phyloP scores from a whole-genome alignment of 495 filamentous ascomycete species.

The Achaetomiella virescens region DNA sequence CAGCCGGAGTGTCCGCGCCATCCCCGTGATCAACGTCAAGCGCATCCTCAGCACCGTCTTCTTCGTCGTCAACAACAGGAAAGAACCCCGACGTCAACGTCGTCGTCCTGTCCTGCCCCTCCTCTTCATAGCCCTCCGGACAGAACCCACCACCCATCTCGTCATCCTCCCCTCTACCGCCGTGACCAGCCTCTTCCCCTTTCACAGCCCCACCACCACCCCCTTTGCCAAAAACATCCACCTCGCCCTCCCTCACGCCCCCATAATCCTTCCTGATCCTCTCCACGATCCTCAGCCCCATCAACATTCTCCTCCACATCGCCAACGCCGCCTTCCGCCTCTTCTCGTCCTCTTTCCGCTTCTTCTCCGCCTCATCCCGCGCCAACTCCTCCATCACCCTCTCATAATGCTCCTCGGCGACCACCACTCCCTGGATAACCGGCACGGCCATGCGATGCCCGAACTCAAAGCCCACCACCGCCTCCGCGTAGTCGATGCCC shows the following conservation, averaged over 20 bases:
- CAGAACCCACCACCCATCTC: conserved; percentile 53
- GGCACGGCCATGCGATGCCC: conserved; percentile 87
- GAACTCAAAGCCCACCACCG: conserved; percentile 96
- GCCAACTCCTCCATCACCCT: conserved; percentile 73
- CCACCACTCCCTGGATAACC: conserved; percentile 81
- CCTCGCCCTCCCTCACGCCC: conserved; percentile 33
- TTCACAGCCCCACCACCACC: conserved; percentile 12
- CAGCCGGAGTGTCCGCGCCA: neutral
- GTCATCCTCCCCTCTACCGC: conserved; percentile 27
- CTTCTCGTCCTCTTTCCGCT: conserved; percentile 75
- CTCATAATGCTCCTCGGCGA: conserved; percentile 72
- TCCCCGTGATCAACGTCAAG: conserved; percentile 31
- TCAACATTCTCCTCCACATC: conserved; percentile 80
- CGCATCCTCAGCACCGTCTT: conserved; percentile 24
- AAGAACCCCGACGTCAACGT: conserved; percentile 38
- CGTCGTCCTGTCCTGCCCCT: conserved; percentile 24
- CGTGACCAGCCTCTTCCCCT: conserved; percentile 18
- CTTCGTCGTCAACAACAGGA: conserved; percentile 29
- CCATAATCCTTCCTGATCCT: conserved; percentile 77
- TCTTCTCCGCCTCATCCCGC: conserved; percentile 72
- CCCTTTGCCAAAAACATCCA: conserved; percentile 34
- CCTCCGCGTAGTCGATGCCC: conserved; percentile 85
- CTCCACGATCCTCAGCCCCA: conserved; percentile 76
- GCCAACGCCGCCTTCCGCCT: conserved; percentile 64
- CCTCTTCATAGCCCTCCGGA: conserved; percentile 43